phyloP scores from a whole-genome alignment of 371 early-diverging fungal genomes.

The Apophysomyces ossiformis region DNA sequence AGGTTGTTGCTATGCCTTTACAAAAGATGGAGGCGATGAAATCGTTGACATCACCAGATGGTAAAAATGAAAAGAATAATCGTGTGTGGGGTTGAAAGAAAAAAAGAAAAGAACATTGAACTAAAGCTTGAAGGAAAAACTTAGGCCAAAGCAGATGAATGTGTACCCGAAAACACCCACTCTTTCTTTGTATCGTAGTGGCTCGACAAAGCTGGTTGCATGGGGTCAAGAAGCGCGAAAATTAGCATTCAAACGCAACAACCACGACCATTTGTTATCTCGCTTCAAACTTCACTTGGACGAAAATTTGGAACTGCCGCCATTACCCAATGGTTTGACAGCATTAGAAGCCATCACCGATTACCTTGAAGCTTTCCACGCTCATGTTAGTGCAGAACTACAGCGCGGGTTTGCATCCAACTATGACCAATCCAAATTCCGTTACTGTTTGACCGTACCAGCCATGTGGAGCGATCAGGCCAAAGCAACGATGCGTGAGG shows the following conservation, averaged over 20 bases:
- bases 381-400: slow-evolving; percentile 48
- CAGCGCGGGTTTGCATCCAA: slow-evolving; percentile 51
- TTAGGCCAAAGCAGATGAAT: slow-evolving; percentile 52
- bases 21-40: slow-evolving; percentile 53
- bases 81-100: background rate
- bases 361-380: slow-evolving; percentile 51
- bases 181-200: slow-evolving; percentile 45
- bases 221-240: slow-evolving; percentile 57
- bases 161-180: slow-evolving; percentile 57
- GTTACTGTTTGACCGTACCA: slow-evolving; percentile 55
- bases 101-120: no score
- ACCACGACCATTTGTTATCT: slow-evolving; percentile 42
- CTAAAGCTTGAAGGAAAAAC: background rate
- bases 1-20: slow-evolving; percentile 56
- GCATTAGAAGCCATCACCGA: slow-evolving; percentile 45
- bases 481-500: slow-evolving; percentile 55
- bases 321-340: slow-evolving; percentile 42
- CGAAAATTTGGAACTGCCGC: slow-evolving; percentile 38
- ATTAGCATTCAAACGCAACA: slow-evolving; percentile 41
- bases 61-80: slow-evolving; percentile 24
- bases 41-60: slow-evolving; percentile 55
- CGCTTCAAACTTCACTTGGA: slow-evolving; percentile 55
- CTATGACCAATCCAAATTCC: slow-evolving; percentile 51
- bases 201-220: slow-evolving; percentile 47
- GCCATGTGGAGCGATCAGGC: slow-evolving; percentile 60